Base-by-base conservation (phyloP, 495 filamentous ascomycete genomes). In the Arthonia radiata region DNA sequence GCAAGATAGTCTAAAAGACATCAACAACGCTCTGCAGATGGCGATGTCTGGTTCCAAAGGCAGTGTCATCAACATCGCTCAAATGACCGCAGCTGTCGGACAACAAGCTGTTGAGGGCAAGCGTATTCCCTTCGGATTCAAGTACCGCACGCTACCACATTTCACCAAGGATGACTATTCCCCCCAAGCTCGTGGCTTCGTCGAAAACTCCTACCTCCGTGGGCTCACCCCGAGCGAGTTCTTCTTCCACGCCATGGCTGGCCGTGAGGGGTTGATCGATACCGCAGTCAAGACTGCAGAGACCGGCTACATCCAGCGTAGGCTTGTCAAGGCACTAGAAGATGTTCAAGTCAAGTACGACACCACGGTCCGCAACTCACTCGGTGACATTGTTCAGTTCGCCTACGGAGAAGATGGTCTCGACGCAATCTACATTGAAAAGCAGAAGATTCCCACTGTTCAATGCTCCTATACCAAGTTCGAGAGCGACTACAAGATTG, bases 221-320 rank as follows among this genome's bases (percentile, higher is more conserved):
- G 86, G 86, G 18, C 53, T 99, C 32, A 99, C 86, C 0, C 82
- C 86, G 2, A 72, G 74, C 1, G 86, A 99, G 39, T 99, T 94
- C 49, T 99, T 91, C 59, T 99, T 99, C 61, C 86, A 99, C 55
- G 86, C 86, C 37, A 99, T 99, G 86, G 86, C 86, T 53, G 86
- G 86, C 75, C 71, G 86, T 54, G 86, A 99, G 51, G 86, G 86
- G 86, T 59, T 99, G 24, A 99, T 99, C 38, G 86, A 99, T 64
- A 99, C 86, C 13, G 86, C 86, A 38, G 86, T 99, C 44, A 99
- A 99, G 61, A 99, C 86, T 33, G 86, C 86, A 18, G 86, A 99
- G 43, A 99, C 86, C 23, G 86, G 86, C 52, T 99, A 99, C 47
- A 94, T 99, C 36, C 86, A 99, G 50, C 78, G 86, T 49, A 76